A percentile compares a stretch with the other conserved stretches of the same genome.
These are phyloP conservation scores for Termitomyces sp. DNA, from an alignment of 768 basidiomycete genomes.

Conservation along the genomic window DNA sequence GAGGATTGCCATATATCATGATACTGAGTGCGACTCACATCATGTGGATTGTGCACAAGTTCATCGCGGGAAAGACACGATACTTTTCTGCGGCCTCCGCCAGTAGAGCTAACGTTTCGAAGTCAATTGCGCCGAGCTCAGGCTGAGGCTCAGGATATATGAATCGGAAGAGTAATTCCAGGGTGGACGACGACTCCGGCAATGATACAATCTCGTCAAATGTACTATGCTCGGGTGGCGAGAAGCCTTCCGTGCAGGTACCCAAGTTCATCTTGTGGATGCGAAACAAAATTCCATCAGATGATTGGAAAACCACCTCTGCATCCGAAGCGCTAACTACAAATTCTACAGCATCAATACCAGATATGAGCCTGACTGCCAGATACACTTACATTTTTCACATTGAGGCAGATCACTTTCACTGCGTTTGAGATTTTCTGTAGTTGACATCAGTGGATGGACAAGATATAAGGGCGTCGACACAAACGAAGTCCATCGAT, in stretches of 20 bases:
- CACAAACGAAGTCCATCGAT: neutral
- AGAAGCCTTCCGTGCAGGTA: slow-evolving; percentile 3
- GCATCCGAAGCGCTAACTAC: slow-evolving; percentile 7
- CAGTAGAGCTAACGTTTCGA: slow-evolving; percentile 6
- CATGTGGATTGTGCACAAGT: slow-evolving; percentile 14
- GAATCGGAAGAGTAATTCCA: slow-evolving; percentile 16
- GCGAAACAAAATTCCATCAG: slow-evolving; percentile 3
- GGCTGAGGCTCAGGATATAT: slow-evolving; percentile 10
- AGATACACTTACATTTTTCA: neutral
- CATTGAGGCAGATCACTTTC: neutral
- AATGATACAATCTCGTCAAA: slow-evolving; percentile 12
- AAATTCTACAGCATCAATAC: neutral
- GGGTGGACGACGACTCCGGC: slow-evolving; percentile 3
- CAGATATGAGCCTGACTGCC: too few species aligned
- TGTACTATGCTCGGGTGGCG: slow-evolving; percentile 2
- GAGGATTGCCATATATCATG: neutral
- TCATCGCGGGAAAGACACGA: slow-evolving; percentile 20
- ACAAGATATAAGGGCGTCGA: neutral
- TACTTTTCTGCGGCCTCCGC: slow-evolving; percentile 24
- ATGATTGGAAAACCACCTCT: slow-evolving; percentile 5
- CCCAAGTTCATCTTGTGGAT: slow-evolving; percentile 6
- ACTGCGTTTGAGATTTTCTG: neutral
- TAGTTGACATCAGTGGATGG: neutral
- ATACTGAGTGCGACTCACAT: slow-evolving; percentile 1
- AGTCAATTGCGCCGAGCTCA: slow-evolving; percentile 1